Evolutionary conservation across 441 rosid species (phyloP).

Genomic region (Erodium texanum): DNA sequence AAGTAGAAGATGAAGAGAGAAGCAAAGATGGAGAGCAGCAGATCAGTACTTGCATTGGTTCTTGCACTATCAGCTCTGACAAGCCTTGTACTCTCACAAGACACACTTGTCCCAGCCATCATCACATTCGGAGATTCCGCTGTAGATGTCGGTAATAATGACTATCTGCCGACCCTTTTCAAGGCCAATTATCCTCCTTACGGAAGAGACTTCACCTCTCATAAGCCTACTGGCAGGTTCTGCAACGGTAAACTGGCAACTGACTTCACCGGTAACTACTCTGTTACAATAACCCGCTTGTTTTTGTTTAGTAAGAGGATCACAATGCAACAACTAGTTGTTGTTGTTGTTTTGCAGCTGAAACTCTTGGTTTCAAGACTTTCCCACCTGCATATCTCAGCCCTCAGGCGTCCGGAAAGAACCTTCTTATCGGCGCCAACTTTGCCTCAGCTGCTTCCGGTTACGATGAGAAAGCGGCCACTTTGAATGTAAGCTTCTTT

Average conservation of each 20-base stretch:
- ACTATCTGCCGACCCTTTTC: slow-evolving; percentile 65
- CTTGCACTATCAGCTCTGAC: slow-evolving; percentile 18
- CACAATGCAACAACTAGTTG: too few relatives aligned
- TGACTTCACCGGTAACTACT: slow-evolving; percentile 58
- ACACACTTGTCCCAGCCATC: slow-evolving; percentile 62
- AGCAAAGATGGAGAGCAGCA: neutral
- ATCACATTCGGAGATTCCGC: slow-evolving; percentile 76
- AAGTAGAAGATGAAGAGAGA: too few relatives aligned
- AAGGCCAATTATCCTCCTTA: slow-evolving; percentile 84
- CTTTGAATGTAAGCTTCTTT: slow-evolving; percentile 37
- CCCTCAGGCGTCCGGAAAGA: slow-evolving; percentile 77
- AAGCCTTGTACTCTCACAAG: slow-evolving; percentile 36
- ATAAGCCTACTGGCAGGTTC: slow-evolving; percentile 74
- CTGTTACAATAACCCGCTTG: too few relatives aligned
- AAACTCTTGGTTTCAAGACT: slow-evolving; percentile 65
- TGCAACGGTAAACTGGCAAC: slow-evolving; percentile 87
- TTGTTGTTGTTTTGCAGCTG: slow-evolving; percentile 34
- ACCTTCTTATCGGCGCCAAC: slow-evolving; percentile 81
- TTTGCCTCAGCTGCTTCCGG: slow-evolving; percentile 96
- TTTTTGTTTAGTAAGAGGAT: too few relatives aligned
- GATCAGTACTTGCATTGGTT: neutral
- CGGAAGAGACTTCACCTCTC: slow-evolving; percentile 71
- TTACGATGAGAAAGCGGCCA: slow-evolving; percentile 64
- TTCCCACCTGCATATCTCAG: slow-evolving; percentile 74
- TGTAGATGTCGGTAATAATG: slow-evolving; percentile 83